These are phyloP conservation scores for Cucurbitaria berberidis DNA, from an alignment of 2,329 filamentous ascomycete species.

Conservation along the genomic window DNA sequence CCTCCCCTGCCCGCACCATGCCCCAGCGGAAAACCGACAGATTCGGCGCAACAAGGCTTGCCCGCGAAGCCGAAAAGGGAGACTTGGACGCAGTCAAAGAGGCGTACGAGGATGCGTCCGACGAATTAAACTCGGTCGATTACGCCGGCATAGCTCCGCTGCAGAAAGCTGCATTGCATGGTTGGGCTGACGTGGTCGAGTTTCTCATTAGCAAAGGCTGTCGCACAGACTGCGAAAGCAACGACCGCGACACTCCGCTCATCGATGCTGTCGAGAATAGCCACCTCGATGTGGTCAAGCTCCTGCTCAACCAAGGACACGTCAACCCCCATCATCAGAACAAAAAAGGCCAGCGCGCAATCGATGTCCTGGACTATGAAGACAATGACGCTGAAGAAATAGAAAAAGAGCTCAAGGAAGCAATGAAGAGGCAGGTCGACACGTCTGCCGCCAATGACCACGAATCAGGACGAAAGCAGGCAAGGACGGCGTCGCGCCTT, in stretches of 20 bases:
- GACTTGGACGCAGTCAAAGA: conserved; percentile 80
- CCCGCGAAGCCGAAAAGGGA: conserved; percentile 86
- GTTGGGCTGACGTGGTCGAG: conserved; percentile 84
- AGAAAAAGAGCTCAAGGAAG: conserved; percentile 70
- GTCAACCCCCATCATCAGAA: conserved; percentile 93
- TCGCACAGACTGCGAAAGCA: conserved; percentile 78
- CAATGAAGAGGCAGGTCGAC: conserved; percentile 56
- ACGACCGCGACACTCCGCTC: conserved; percentile 83
- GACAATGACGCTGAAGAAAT: conserved; percentile 82
- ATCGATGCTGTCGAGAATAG: conserved; percentile 97
- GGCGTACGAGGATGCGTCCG: conserved; percentile 77
- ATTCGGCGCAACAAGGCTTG: conserved; percentile 87
- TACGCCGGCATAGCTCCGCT: conserved; percentile 96
- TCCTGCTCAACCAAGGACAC: conserved; percentile 77
- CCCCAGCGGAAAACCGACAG: conserved; percentile 86
- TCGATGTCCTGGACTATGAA: conserved; percentile 79
- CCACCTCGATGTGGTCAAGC: conserved; percentile 83
- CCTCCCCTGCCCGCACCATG: conserved; percentile 62
- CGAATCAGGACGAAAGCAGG: conserved; percentile 32
- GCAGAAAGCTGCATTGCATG: conserved; percentile 89
- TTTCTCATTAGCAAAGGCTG: conserved; percentile 85
- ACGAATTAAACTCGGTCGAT: conserved; percentile 87
- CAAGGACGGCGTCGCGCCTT: conserved; percentile 50
- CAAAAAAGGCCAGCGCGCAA: conserved; percentile 87
- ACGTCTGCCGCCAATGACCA: conserved; percentile 59